These are phyloP conservation scores for Aureobasidium leucospermi DNA, from an alignment of 2,329 filamentous ascomycete species.

Conservation along the genomic window DNA sequence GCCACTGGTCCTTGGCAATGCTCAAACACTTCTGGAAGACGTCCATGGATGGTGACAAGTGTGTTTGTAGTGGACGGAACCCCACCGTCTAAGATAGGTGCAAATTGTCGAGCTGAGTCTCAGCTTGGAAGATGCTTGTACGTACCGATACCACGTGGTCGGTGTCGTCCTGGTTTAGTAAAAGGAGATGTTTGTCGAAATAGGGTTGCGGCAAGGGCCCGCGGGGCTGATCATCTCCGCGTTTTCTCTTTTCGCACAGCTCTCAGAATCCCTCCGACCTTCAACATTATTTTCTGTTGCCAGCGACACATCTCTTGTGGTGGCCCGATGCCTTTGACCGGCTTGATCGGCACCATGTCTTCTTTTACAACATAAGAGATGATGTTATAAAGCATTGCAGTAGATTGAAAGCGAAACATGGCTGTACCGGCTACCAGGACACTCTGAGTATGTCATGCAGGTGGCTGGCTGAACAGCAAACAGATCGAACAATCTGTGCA, in stretches of 20 bases:
- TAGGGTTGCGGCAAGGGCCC: slow-evolving; percentile 1
- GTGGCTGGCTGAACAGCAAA: slow-evolving; percentile 13
- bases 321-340: background rate
- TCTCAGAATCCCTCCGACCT: background rate
- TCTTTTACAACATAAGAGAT: background rate
- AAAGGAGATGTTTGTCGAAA: slow-evolving; percentile 9
- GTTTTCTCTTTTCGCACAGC: background rate
- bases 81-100: background rate
- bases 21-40: slow-evolving; percentile 29
- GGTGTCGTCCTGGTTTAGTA: background rate
- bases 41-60: slow-evolving; percentile 25
- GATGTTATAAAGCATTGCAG: slow-evolving; percentile 1
- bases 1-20: slow-evolving; percentile 46
- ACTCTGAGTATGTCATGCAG: slow-evolving; percentile 5
- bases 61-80: background rate
- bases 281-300: background rate
- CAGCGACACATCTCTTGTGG: background rate
- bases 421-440: background rate
- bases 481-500: slow-evolving; percentile 1
- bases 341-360: background rate
- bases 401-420: background rate
- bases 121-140: background rate
- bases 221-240: background rate
- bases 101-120: background rate
- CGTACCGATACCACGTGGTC: background rate